These are phyloP conservation scores for Rhizopus arrhizus DNA, from an alignment of 371 early-diverging fungal genomes.

Conservation along the genomic window DNA sequence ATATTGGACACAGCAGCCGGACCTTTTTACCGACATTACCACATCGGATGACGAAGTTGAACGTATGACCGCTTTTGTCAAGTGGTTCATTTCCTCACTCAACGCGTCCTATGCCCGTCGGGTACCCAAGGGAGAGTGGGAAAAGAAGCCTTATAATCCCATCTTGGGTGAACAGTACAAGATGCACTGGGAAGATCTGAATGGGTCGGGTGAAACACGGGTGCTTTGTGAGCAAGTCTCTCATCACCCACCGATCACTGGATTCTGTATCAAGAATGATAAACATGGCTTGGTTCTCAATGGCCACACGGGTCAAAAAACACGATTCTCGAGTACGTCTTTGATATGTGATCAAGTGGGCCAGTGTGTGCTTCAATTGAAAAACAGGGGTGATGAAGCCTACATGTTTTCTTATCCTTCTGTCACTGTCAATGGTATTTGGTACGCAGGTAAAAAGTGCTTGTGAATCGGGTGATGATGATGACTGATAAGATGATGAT, in stretches of 20 bases:
- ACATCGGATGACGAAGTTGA: conserved; percentile 62
- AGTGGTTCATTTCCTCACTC: conserved; percentile 79
- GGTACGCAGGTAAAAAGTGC: conserved; percentile 51
- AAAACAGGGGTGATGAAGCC: conserved; percentile 34
- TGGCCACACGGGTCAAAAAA: conserved; percentile 70
- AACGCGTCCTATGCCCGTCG: conserved; percentile 68
- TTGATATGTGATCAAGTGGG: conserved; percentile 53
- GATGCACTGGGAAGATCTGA: conserved; percentile 71
- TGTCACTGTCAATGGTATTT: conserved; percentile 52
- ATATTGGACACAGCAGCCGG: conserved; percentile 75
- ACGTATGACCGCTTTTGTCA: conserved; percentile 67
- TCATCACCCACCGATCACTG: conserved; percentile 80
- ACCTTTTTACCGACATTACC: conserved; percentile 68
- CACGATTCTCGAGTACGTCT: conserved; percentile 47
- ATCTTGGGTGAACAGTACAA: conserved; percentile 80
- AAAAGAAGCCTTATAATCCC: conserved; percentile 86
- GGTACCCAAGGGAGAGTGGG: conserved; percentile 59
- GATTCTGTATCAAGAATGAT: conserved; percentile 66
- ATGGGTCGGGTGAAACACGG: conserved; percentile 62
- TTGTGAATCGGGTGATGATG: background rate
- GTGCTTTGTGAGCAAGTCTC: conserved; percentile 73
- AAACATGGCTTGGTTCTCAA: conserved; percentile 66
- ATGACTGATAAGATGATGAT: background rate
- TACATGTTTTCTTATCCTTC: conserved; percentile 48
- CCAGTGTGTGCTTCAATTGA: conserved; percentile 36